Evolutionary conservation across 2,329 filamentous ascomycete genomes (phyloP).

Genomic region (Bipolaris zeicola): DNA sequence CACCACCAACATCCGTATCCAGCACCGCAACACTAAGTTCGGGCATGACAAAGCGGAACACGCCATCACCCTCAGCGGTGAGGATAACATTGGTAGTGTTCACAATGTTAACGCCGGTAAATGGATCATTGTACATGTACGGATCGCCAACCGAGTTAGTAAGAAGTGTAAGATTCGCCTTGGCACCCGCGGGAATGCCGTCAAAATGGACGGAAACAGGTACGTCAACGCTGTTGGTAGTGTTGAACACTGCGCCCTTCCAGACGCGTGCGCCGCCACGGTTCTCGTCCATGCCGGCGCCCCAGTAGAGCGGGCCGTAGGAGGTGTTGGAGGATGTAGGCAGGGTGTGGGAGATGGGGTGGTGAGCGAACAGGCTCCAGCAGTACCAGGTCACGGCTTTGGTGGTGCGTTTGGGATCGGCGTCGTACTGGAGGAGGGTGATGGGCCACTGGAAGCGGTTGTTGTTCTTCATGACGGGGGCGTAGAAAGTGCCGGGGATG

Average conservation of each 20-base stretch:
- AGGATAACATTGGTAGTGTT: conserved; percentile 26
- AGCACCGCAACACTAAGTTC: conserved; percentile 63
- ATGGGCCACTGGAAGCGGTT: conserved; percentile 47
- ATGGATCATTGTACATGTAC: conserved; percentile 51
- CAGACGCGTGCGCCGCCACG: conserved; percentile 46
- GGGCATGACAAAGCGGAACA: conserved; percentile 60
- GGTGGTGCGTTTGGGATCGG: conserved; percentile 43
- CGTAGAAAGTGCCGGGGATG: conserved; percentile 56
- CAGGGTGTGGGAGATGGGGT: conserved; percentile 52
- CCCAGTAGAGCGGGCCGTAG: conserved; percentile 55
- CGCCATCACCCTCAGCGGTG: conserved; percentile 50
- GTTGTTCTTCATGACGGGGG: conserved; percentile 43
- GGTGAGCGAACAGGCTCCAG: conserved; percentile 51
- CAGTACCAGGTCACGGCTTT: conserved; percentile 42
- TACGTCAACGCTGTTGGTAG: conserved; percentile 40
- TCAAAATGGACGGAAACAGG: conserved; percentile 38
- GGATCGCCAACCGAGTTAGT: conserved; percentile 49
- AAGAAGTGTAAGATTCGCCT: conserved; percentile 50
- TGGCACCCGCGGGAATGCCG: conserved; percentile 33
- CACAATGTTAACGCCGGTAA: conserved; percentile 55
- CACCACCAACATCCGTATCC: conserved; percentile 43
- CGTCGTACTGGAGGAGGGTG: conserved; percentile 50
- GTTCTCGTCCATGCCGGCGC: conserved; percentile 47
- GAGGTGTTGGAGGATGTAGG: conserved; percentile 46
- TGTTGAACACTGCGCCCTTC: conserved; percentile 58